Base-by-base conservation (phyloP, 768 basidiomycete species). In the Boletus coccyginus region DNA sequence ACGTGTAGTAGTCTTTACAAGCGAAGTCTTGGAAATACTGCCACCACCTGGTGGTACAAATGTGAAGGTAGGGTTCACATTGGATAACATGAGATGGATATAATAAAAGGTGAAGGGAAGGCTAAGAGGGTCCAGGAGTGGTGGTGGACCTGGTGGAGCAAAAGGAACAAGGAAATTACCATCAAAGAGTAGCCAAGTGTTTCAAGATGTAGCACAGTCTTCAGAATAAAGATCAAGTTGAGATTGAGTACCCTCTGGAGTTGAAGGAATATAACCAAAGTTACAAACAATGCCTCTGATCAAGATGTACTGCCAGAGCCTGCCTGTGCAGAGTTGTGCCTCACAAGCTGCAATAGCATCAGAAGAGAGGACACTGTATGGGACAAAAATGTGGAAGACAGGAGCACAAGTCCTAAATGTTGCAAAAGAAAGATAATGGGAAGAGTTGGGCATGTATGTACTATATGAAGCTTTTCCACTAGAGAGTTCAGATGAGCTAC, bases 101-200 rank as follows among this genome's bases (percentile, higher is more conserved):
- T 88, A 92, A 73, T 91, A 92, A 58, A 85, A 83, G 1, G 90
- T 90, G 0, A 88, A 85, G 0, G 88, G 88, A 10, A 92, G 78
- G 48, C 75, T 77, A 19, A 90, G 77, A 2, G 85, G 77, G 50
- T 84, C 79, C 14, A 73, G 66, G 19, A 89, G 66, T 2, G 84
- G 81, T 4, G 84, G 69, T 5, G 77, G 74, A 0, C 62, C 65
- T 4, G 85, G 82, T 1, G 85, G 85, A 33, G 69, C 74, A 70
- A 84, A 90, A 0, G 86, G 84, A 27, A 83, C 72, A 32, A 93
- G 81, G 27, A 70, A 66, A 19, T 76, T 61, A 7, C 90, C 91
- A 58, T 88, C 81, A 66, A 83, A 93, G n/a, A 93, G 61, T 19
- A 93, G 77, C 91, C 91, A 93, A 43, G 78, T 79, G 38, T 70